Conservation (phyloP, 192 early-diverging fungal genomes). For the Gonapodya prolifera region DNA sequence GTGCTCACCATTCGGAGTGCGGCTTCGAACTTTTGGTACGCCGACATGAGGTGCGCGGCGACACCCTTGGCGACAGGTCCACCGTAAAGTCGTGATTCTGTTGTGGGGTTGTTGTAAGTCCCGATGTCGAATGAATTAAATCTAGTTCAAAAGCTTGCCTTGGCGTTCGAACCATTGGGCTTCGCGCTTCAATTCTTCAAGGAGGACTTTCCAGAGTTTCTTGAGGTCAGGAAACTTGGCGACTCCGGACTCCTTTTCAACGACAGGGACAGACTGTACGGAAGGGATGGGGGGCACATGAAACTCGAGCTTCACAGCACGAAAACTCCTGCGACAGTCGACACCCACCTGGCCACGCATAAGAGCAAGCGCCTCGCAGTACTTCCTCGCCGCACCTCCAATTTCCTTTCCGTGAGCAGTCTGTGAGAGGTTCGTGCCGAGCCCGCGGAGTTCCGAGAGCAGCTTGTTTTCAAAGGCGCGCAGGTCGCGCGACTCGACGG, state of each 20-base stretch:
- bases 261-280: neutral
- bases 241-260: neutral
- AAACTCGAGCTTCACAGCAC: too few relatives aligned
- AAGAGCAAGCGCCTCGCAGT: neutral
- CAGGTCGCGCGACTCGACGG: neutral
- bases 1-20: neutral
- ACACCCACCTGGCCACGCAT: neutral
- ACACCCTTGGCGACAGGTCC: neutral
- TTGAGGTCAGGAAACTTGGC: neutral
- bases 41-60: neutral
- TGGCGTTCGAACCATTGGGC: neutral
- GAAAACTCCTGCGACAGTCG: too few relatives aligned
- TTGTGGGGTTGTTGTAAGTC: too few relatives aligned
- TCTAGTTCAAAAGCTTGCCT: neutral
- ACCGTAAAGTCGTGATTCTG: neutral
- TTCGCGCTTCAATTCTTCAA: neutral
- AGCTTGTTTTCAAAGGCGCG: neutral
- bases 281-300: too few relatives aligned
- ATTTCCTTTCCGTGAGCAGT: neutral
- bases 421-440: neutral
- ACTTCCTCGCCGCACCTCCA: neutral
- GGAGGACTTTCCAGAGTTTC: neutral
- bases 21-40: neutral
- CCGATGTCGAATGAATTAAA: neutral
- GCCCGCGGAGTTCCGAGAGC: neutral